phyloP scores from a whole-genome alignment of 768 basidiomycete genomes.

The Suillus subluteus region DNA sequence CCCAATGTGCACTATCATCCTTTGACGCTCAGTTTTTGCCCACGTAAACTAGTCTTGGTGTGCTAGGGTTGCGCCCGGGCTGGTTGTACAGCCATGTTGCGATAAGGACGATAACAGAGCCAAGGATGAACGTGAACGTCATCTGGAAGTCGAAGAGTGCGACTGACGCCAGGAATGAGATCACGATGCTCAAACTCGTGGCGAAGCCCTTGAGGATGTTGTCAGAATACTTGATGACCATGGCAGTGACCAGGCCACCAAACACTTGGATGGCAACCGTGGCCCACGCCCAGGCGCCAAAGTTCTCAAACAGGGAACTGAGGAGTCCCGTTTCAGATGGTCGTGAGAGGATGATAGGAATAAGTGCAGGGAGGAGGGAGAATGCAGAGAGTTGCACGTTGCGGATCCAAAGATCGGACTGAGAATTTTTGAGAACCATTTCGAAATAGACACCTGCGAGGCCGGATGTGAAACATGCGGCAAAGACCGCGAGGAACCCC shows the following conservation, averaged over 20 bases:
- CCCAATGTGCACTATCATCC: conserved; percentile 1
- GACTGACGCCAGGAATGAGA: conserved; percentile 92
- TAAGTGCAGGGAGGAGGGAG: conserved; percentile 85
- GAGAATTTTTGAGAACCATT: conserved; percentile 92
- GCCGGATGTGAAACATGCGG: conserved; percentile 94
- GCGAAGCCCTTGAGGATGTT: conserved; percentile 96
- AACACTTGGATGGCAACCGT: conserved; percentile 88
- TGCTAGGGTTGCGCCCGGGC: conserved; percentile 42
- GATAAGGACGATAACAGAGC: conserved; percentile 79
- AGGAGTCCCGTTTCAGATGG: conserved; percentile 43
- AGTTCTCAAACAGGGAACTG: conserved; percentile 74
- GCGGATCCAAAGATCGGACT: conserved; percentile 92
- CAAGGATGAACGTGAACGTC: conserved; percentile 83
- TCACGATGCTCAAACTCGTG: conserved; percentile 90
- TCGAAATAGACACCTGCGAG: conserved; percentile 98
- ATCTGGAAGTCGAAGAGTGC: conserved; percentile 89
- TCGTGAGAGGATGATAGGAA: conserved; percentile 70
- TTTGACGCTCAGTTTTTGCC: conserved; percentile 23
- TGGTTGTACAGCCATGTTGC: conserved; percentile 95
- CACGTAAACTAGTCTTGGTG: conserved; percentile 32
- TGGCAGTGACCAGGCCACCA: conserved; percentile 89
- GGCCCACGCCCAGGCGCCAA: conserved; percentile 90
- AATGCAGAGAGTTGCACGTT: conserved; percentile 96
- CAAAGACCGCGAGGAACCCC: conserved; percentile 87
- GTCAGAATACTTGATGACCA: conserved; percentile 94